Percentiles rank a stretch among this genome's conserved stretches.
These are phyloP conservation scores for Colletotrichum lupini DNA, from an alignment of 2,329 filamentous ascomycete species.

Conservation along the genomic window DNA sequence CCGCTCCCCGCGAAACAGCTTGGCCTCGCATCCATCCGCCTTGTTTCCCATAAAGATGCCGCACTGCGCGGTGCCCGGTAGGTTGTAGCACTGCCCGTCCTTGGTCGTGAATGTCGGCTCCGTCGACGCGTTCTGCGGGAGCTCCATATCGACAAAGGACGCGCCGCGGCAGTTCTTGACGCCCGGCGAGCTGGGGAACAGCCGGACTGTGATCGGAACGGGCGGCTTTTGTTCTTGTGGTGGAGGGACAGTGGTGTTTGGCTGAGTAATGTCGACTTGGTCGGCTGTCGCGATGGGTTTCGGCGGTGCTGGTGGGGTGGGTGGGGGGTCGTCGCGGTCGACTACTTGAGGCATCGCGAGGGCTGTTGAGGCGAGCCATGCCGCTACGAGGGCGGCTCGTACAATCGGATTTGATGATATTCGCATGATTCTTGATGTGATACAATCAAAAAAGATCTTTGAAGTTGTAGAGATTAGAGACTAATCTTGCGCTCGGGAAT, in stretches of 20 bases:
- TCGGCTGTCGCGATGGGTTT: conserved; percentile 24
- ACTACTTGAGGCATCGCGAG: conserved; percentile 18
- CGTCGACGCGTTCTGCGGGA: conserved; percentile 21
- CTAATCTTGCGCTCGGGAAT: neutral
- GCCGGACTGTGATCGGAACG: conserved; percentile 24
- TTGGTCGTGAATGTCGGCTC: conserved; percentile 5
- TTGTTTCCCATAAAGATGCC: conserved; percentile 28
- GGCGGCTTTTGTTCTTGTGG: conserved; percentile 6
- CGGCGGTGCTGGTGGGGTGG: neutral
- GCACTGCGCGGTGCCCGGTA: conserved; percentile 25
- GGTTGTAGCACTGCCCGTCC: conserved; percentile 31
- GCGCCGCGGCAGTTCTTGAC: conserved; percentile 29
- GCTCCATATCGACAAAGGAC: conserved; percentile 2
- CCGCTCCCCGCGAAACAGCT: conserved; percentile 20
- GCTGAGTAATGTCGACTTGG: conserved; percentile 14
- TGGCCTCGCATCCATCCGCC: conserved; percentile 34
- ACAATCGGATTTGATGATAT: conserved; percentile 3
- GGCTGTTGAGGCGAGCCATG: conserved; percentile 17
- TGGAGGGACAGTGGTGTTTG: neutral
- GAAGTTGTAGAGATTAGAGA: neutral
- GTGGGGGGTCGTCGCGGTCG: conserved; percentile 23
- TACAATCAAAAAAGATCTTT: no score
- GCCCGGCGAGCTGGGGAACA: conserved; percentile 28
- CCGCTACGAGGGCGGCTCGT: neutral
- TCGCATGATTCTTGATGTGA: conserved; percentile 11